Conservation (phyloP, 1,139 yeast genomes). For the Debaryomyces subglobosus region DNA sequence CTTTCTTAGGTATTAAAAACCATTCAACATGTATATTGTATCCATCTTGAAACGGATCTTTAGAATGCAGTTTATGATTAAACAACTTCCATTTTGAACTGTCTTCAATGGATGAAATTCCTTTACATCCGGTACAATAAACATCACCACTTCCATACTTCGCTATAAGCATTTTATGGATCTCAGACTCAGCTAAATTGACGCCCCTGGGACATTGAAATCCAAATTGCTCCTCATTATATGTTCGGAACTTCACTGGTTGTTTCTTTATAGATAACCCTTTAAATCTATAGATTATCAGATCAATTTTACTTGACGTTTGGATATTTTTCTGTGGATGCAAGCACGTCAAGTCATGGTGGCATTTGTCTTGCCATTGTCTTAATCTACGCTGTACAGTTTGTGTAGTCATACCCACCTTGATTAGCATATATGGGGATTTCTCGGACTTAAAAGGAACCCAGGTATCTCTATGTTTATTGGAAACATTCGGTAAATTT, state of each 20-base stretch:
- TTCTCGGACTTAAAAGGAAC: slow-evolving; percentile 41
- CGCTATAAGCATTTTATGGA: slow-evolving; percentile 40
- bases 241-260: slow-evolving; percentile 10
- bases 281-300: slow-evolving; percentile 13
- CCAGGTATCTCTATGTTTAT: slow-evolving; percentile 31
- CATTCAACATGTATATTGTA: slow-evolving; percentile 57
- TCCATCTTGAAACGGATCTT: slow-evolving; percentile 10
- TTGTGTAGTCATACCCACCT: slow-evolving; percentile 60
- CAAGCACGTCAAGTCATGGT: slow-evolving; percentile 43
- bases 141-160: slow-evolving; percentile 49
- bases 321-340: slow-evolving; percentile 26
- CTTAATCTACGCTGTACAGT: slow-evolving; percentile 43
- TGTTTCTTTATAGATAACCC: slow-evolving; percentile 10
- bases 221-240: slow-evolving; percentile 28
- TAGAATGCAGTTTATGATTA: background rate
- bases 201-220: slow-evolving; percentile 33
- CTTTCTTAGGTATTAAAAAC: slow-evolving; percentile 55
- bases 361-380: slow-evolving; percentile 61
- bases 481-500: slow-evolving; percentile 31
- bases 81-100: slow-evolving; percentile 12
- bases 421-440: slow-evolving; percentile 45
- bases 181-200: slow-evolving; percentile 39
- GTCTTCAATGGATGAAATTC: slow-evolving; percentile 4
- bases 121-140: slow-evolving; percentile 42
- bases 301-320: slow-evolving; percentile 10